These are phyloP conservation scores for Rugonectria rugulosa DNA, from an alignment of 2,329 filamentous ascomycete species.

Conservation along the genomic window DNA sequence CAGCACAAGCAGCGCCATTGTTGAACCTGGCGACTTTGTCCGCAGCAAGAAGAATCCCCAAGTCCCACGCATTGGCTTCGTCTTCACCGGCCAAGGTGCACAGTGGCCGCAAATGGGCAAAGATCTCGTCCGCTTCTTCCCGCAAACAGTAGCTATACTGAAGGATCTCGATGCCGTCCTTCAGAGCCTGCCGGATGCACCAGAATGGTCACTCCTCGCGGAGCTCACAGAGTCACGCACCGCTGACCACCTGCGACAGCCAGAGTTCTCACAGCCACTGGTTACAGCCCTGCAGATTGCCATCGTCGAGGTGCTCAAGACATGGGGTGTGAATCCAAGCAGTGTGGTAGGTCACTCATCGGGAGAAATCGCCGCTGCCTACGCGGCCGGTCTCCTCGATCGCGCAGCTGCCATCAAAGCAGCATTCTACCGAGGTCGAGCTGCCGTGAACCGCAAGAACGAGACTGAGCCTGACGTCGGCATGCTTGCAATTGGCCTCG, in stretches of 20 bases:
- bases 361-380: slow-evolving; percentile 52
- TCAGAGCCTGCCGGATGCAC: too few species aligned
- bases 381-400: slow-evolving; percentile 31
- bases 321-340: slow-evolving; percentile 39
- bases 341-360: slow-evolving; percentile 48
- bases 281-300: slow-evolving; percentile 54
- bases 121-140: slow-evolving; percentile 19
- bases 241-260: slow-evolving; percentile 40
- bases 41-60: too few species aligned
- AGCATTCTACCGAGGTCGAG: slow-evolving; percentile 17
- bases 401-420: slow-evolving; percentile 21
- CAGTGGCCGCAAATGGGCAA: slow-evolving; percentile 46
- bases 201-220: slow-evolving; percentile 33
- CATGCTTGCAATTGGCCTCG: slow-evolving; percentile 52
- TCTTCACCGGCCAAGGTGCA: slow-evolving; percentile 48
- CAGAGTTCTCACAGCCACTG: slow-evolving; percentile 47
- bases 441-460: too few species aligned
- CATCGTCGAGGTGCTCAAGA: slow-evolving; percentile 47
- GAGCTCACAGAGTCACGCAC: slow-evolving; percentile 27
- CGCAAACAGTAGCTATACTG: not conserved
- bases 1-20: too few species aligned
- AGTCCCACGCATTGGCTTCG: too few species aligned
- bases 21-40: too few species aligned
- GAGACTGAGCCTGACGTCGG: not conserved
- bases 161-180: slow-evolving; percentile 12